phyloP scores from a whole-genome alignment of 2,329 filamentous ascomycete species.

The Fusarium sp. region DNA sequence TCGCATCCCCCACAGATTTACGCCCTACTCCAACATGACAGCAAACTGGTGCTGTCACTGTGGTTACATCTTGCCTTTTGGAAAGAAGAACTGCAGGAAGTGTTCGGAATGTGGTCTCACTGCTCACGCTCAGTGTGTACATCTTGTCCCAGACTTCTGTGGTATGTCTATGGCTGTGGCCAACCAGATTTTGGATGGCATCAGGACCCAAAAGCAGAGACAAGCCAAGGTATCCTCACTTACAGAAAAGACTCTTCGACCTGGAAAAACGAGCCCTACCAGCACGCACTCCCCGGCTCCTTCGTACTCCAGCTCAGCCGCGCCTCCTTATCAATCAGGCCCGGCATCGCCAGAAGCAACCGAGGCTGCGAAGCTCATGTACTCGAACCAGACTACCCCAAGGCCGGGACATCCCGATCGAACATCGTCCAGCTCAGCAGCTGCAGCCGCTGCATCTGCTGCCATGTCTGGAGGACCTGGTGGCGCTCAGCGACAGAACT shows the following conservation, averaged over 20 bases:
- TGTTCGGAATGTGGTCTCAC: constrained; percentile 95
- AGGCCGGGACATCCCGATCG: constrained; percentile 67
- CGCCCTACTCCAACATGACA: constrained; percentile 96
- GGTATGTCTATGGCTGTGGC: constrained; percentile 99
- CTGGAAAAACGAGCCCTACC: constrained; percentile 63
- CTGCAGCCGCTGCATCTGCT: constrained; percentile 70
- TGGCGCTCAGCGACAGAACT: constrained; percentile 52
- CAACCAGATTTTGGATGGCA: constrained; percentile 91
- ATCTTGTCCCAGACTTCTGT: constrained; percentile 98
- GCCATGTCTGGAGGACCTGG: constrained; percentile 69
- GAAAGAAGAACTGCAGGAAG: constrained; percentile 94
- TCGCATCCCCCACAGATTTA: constrained; percentile 96
- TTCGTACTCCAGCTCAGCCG: constrained; percentile 54
- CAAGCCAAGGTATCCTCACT: constrained; percentile 73
- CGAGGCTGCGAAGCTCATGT: constrained; percentile 76
- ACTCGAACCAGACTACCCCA: constrained; percentile 68
- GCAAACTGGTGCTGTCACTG: constrained; percentile 99
- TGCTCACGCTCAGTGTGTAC: constrained; percentile 90
- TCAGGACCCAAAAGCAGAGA: constrained; percentile 82
- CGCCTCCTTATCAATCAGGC: constrained; percentile 43
- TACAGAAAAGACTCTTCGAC: constrained; percentile 76
- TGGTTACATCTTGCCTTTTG: constrained; percentile 94
- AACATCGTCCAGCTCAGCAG: constrained; percentile 68
- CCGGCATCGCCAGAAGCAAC: constrained; percentile 65
- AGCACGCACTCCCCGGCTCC: constrained; percentile 54